Evolutionary conservation across 2,329 filamentous ascomycete genomes (phyloP), one percentile per base, ranked within the genome.

Genomic region (Fusarium sp.): DNA sequence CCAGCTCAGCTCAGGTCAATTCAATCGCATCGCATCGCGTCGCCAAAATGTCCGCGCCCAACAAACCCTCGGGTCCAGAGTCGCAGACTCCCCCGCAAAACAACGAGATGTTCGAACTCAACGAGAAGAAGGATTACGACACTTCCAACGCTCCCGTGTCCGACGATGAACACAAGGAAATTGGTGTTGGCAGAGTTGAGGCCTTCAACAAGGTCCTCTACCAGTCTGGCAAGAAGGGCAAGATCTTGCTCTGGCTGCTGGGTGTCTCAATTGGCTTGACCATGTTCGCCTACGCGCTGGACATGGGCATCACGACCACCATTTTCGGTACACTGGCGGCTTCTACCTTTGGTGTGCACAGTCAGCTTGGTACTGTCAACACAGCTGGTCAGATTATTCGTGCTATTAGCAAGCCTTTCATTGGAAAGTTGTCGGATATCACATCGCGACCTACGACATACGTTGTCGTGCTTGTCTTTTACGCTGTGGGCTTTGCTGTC

Each of bases 131-230:
- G 16, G 61, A 64, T 27, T 64, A 50, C 59, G 40, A 63, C 23
- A 21, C 61, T 13, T 64, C 61, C 25, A 64, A 64, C 40, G 55
- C 61, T 18, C 59, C 61, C 45, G 40, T 64, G 21, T 45, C 51
- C 16, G 61, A 65, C 13, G 47, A 60, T 45, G 61, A 66, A 30
- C 63, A 57, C n/a, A 58, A 43, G 7, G 72, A 67, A 25, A 72
- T 75, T 23, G 79, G 79, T 23, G 79, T 81, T 20, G 76, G 74
- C 56, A 75, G 71, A 25, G 79, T 80, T 47, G 78, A 81, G 68
- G 79, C 79, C 60, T 81, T 81, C 70, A 81, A 80, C 76, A 79
- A 78, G 72, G 78, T 80, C 4, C 75, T 81, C 27, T 80, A 81
- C 72, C 74, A 79, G 70, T 80, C 79, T 2, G 79, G 79, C 49